Evolutionary conservation across 1,139 yeast species (phyloP).

Genomic region (Keqinozyma sinolaborantium): DNA sequence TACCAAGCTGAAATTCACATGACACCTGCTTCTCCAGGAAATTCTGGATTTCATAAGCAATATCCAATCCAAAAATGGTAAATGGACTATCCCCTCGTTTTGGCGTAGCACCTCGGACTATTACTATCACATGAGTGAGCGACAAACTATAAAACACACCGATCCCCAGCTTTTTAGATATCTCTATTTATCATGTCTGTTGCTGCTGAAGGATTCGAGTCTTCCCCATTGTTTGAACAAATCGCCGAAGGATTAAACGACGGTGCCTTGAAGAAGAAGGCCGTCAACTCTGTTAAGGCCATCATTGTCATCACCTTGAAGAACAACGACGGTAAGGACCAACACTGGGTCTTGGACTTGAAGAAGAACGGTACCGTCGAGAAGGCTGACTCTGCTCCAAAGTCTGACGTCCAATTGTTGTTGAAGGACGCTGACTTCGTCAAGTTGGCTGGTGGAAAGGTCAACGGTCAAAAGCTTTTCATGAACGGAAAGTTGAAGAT

Average conservation of each 20-base stretch:
- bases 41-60: too few relatives aligned
- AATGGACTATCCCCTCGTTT: background rate
- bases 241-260: constrained; percentile 41
- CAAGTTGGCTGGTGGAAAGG: constrained; percentile 70
- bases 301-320: constrained; percentile 65
- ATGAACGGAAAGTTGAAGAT: constrained; percentile 83
- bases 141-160: too few relatives aligned
- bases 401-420: constrained; percentile 64
- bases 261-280: constrained; percentile 35
- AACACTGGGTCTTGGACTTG: constrained; percentile 70
- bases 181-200: constrained; percentile 18
- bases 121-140: background rate
- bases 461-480: constrained; percentile 81
- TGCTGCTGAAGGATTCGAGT: constrained; percentile 46
- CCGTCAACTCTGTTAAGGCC: constrained; percentile 55
- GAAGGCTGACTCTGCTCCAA: constrained; percentile 47
- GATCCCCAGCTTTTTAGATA: too few relatives aligned
- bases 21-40: too few relatives aligned
- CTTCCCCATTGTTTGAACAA: constrained; percentile 43
- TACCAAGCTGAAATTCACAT: too few relatives aligned
- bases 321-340: constrained; percentile 62
- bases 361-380: constrained; percentile 58
- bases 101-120: background rate
- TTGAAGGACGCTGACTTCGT: constrained; percentile 65
- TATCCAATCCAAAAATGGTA: background rate